Conservation (phyloP, 2,329 filamentous ascomycete genomes). For the Lachnellula hyalina region DNA sequence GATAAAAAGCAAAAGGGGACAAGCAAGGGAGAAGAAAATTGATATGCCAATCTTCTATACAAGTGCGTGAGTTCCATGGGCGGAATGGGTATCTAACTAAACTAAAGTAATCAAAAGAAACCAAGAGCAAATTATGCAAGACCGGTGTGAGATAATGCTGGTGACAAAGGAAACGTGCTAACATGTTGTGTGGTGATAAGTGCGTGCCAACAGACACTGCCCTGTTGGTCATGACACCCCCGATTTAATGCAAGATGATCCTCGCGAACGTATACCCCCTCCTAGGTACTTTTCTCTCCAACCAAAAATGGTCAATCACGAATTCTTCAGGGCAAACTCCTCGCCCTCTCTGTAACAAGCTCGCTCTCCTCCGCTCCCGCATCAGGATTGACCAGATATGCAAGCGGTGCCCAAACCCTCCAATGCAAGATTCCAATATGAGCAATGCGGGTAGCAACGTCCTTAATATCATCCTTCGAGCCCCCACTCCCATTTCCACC, state of each 20-base stretch:
- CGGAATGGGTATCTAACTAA: not conserved
- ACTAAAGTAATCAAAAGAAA: not conserved
- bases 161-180: not conserved
- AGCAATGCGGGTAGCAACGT: constrained; percentile 71
- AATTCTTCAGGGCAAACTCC: constrained; percentile 18
- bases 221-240: not conserved
- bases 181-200: not conserved
- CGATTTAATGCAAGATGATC: not conserved
- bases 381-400: constrained; percentile 48
- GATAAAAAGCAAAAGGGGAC: not conserved
- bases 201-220: too few relatives aligned
- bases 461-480: constrained; percentile 40
- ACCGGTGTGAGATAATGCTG: not conserved
- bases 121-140: not conserved
- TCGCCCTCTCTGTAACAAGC: constrained; percentile 6
- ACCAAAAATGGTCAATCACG: not conserved
- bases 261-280: not conserved
- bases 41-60: not conserved
- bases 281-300: not conserved
- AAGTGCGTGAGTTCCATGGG: not conserved
- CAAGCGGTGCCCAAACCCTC: constrained; percentile 77
- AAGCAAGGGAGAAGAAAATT: not conserved
- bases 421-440: constrained; percentile 85
- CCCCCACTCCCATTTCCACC: constrained; percentile 1
- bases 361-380: constrained; percentile 18